phyloP scores from a whole-genome alignment of 352 stramenopile genomes.

The Phytophthora foliorum region DNA sequence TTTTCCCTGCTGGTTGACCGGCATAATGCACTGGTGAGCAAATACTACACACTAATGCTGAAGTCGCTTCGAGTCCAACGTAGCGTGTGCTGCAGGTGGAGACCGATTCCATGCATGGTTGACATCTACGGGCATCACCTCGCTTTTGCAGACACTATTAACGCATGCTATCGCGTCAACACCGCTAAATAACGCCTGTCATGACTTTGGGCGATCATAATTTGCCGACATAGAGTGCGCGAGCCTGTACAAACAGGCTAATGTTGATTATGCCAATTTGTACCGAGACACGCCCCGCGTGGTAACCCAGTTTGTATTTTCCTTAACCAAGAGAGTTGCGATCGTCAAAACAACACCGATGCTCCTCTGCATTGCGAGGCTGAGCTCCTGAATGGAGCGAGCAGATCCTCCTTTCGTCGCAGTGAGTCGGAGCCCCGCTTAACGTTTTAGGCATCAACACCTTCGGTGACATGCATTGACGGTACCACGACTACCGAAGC shows the following conservation, averaged over 20 bases:
- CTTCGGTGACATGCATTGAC: slow-evolving; percentile 5
- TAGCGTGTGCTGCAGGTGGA: background rate
- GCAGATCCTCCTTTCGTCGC: too few relatives aligned
- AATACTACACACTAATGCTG: too few relatives aligned
- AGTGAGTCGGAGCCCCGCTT: background rate
- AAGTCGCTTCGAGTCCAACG: background rate
- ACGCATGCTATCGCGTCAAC: too few relatives aligned
- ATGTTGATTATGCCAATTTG: slow-evolving; percentile 16
- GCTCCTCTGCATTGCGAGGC: background rate
- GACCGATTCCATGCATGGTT: background rate
- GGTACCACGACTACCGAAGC: slow-evolving; percentile 17
- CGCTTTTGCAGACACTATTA: too few relatives aligned
- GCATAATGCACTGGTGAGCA: background rate
- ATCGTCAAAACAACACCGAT: background rate
- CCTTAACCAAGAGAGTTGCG: background rate
- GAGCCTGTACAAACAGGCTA: slow-evolving; percentile 23
- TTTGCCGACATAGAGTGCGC: slow-evolving; percentile 21
- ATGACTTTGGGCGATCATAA: too few relatives aligned
- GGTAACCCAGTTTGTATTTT: background rate
- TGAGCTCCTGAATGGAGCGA: background rate
- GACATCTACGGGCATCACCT: background rate
- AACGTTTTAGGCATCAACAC: slow-evolving; percentile 12
- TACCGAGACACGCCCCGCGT: background rate
- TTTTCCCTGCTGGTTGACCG: background rate
- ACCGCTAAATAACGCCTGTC: too few relatives aligned